Base-by-base conservation (phyloP, 345 rosid species). In the Nephelium lappaceum region DNA sequence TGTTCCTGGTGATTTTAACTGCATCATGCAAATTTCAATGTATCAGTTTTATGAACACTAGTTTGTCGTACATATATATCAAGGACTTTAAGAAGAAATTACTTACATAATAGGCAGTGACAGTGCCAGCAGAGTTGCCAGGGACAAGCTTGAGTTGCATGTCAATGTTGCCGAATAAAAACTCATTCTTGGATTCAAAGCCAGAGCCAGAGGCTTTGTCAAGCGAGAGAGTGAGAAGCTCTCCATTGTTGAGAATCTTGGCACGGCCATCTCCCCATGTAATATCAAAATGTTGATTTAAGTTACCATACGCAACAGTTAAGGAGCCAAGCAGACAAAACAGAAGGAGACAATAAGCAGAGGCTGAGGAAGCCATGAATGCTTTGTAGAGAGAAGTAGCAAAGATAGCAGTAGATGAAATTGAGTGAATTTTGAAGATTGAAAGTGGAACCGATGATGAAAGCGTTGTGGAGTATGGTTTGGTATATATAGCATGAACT, bases 121-220 rank as follows among this genome's bases (percentile, higher is more conserved):
- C 88, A 5, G 91, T 88, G 75, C 92, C 90, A 0, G 89, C 91
- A 36, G 92, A 89, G 81, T 89, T 81, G n/a, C 92, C 90, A 1
- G 86, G 77, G 21, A 89, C 90, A 11, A 87, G 90, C 80, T 89
- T 89, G 83, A 89, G 78, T 19, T 81, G 90, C 85, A 84, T 81
- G 39, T 84, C 86, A 18, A 45, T 45, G 51, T 45, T 45, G 12
- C 51, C 51, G 4, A 7, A 45, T 0, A 87, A 43, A 77, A 43
- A 89, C 42, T 82, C 74, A 39, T 81, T 76, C 81, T 68, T 89
- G 73, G 90, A 86, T 58, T 83, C 82, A 72, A 87, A 84, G 0
- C 88, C 90, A 0, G 90, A 89, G 68, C 92, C 92, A 0, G 89
- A 87, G 61, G 78, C 62, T 74, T 81, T 80, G 74, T 85, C 92